A percentile compares a stretch with the other conserved stretches of the same genome.
Evolutionary conservation across 768 basidiomycete species (phyloP).

Genomic region (Lactifluus piperatus): DNA sequence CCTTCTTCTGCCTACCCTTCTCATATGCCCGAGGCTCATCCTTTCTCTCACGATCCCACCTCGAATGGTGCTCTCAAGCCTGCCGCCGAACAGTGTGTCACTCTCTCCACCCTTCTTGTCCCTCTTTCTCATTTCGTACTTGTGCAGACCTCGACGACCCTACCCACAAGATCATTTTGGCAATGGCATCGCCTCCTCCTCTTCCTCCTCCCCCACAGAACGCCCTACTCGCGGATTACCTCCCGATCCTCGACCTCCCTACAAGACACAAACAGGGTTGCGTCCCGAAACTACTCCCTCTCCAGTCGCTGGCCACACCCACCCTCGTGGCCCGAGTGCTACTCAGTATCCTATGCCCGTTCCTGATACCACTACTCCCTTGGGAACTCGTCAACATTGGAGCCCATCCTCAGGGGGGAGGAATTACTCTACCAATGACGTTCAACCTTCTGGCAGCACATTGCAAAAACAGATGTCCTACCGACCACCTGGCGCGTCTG

Average conservation of each 20-base stretch:
- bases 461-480: slow-evolving; percentile 18
- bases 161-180: background rate
- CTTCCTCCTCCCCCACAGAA: background rate
- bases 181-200: background rate
- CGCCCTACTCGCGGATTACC: slow-evolving; percentile 14
- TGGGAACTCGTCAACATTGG: slow-evolving; percentile 10
- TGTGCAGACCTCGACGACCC: slow-evolving; percentile 3
- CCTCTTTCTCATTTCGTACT: background rate
- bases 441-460: background rate
- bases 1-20: slow-evolving; percentile 10
- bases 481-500: slow-evolving; percentile 25
- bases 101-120: too few relatives aligned
- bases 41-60: slow-evolving; percentile 4
- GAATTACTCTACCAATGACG: slow-evolving; percentile 3
- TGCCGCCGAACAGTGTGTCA: slow-evolving; percentile 13
- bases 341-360: slow-evolving; percentile 12
- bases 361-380: slow-evolving; percentile 8
- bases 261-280: background rate
- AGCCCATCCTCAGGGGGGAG: slow-evolving; percentile 1
- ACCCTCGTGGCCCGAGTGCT: slow-evolving; percentile 10
- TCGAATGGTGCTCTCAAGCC: background rate
- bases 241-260: slow-evolving; percentile 12
- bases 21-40: slow-evolving; percentile 17
- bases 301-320: slow-evolving; percentile 10
- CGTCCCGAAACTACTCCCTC: slow-evolving; percentile 16